Percentiles rank a stretch among this genome's conserved stretches.
phyloP scores from a whole-genome alignment of 139 green algal genomes.

The Edaphochlamys debaryana region DNA sequence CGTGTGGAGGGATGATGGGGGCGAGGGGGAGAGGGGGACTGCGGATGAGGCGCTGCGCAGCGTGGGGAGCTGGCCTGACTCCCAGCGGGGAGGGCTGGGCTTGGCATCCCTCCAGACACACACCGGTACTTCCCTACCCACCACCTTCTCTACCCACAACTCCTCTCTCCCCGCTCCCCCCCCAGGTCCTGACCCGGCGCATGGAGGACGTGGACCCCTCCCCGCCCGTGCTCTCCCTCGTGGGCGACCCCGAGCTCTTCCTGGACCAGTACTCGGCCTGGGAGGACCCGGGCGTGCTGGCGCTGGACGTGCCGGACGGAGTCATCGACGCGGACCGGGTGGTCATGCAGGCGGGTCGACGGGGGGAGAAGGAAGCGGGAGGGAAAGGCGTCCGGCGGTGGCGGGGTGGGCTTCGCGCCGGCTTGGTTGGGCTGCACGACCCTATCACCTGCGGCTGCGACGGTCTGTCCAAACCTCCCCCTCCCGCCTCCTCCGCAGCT shows the following conservation, averaged over 20 bases:
- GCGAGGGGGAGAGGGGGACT: neutral
- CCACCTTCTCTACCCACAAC: too few species aligned
- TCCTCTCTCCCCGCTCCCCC: neutral
- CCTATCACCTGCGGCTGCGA: neutral
- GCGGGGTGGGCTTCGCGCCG: neutral
- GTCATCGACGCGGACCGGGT: conserved; percentile 15
- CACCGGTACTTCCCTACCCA: too few species aligned
- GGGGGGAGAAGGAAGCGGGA: neutral
- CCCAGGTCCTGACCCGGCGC: conserved; percentile 29
- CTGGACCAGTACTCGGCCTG: conserved; percentile 38
- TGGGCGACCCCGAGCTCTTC: conserved; percentile 1
- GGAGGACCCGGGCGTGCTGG: conserved; percentile 27
- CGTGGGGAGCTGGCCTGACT: too few species aligned
- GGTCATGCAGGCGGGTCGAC: neutral
- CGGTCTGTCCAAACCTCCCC: too few species aligned
- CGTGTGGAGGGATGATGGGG: neutral
- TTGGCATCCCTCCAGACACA: too few species aligned
- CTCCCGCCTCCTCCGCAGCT: too few species aligned
- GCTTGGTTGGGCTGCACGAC: neutral
- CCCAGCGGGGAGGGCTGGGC: too few species aligned
- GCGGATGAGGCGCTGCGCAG: too few species aligned
- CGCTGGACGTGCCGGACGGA: conserved; percentile 38
- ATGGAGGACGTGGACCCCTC: conserved; percentile 26
- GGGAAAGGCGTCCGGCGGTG: too few species aligned
- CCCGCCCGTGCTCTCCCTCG: conserved; percentile 30